These are phyloP conservation scores for Platanthera guangdongensis DNA, from an alignment of 106 monocot genomes.

Conservation along the genomic window DNA sequence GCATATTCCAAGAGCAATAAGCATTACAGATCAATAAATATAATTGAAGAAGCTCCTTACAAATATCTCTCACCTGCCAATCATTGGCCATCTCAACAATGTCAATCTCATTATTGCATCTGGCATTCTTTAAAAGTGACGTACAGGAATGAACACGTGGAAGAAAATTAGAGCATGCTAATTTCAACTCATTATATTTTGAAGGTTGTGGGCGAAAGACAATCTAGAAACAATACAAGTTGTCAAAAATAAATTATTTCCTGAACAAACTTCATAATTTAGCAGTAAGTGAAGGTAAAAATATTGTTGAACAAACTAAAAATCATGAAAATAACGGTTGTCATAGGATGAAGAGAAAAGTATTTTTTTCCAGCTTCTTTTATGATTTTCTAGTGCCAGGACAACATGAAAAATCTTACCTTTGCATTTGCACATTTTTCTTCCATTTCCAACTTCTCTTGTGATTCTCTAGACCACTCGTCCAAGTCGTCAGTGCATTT, in stretches of 20 bases:
- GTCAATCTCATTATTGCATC: constrained; percentile 13
- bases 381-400: not conserved
- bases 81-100: constrained; percentile 32
- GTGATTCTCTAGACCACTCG: constrained; percentile 16
- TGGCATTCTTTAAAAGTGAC: constrained; percentile 23
- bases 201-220: constrained; percentile 59
- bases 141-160: constrained; percentile 24
- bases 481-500: constrained; percentile 7
- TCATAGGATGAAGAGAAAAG: not conserved
- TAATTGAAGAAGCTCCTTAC: not conserved
- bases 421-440: constrained; percentile 37
- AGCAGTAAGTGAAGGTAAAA: not conserved
- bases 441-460: constrained; percentile 35
- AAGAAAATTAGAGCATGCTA: constrained; percentile 33
- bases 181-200: constrained; percentile 42
- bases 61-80: constrained; percentile 60
- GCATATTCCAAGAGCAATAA: not conserved
- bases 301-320: not conserved
- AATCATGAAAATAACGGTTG: not conserved
- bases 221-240: constrained; percentile 40
- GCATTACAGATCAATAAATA: not conserved
- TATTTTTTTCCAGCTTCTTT: not conserved
- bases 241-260: not conserved
- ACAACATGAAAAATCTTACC: constrained; percentile 27
- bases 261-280: not conserved